phyloP scores from a whole-genome alignment of 768 basidiomycete species.

The Collybia nuda region DNA sequence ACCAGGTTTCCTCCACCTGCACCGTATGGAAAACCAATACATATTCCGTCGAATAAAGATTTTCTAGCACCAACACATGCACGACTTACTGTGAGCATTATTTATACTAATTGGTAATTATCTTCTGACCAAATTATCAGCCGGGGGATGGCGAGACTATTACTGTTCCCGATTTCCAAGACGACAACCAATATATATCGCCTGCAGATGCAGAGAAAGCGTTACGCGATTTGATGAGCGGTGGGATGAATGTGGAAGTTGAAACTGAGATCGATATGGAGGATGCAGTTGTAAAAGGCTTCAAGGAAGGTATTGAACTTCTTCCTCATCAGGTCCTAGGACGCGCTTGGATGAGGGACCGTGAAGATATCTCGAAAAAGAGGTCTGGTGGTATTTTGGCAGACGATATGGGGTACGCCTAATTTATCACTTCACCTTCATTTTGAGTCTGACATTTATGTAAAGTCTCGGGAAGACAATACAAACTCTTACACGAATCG shows the following conservation, averaged over 20 bases:
- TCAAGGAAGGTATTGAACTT: conserved; percentile 65
- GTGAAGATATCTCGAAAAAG: conserved; percentile 69
- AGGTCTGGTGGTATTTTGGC: conserved; percentile 86
- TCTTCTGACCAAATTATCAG: not conserved
- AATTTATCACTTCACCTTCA: not conserved
- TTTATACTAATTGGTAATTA: not conserved
- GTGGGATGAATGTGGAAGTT: conserved; percentile 59
- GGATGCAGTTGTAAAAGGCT: conserved; percentile 75
- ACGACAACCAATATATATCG: conserved; percentile 31
- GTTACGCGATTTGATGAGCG: conserved; percentile 72
- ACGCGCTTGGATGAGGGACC: conserved; percentile 81
- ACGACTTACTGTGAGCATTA: not conserved
- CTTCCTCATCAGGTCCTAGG: conserved; percentile 90
- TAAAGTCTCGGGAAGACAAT: conserved; percentile 84
- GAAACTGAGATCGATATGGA: conserved; percentile 59
- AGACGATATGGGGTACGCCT: conserved; percentile 85
- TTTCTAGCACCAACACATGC: conserved; percentile 11
- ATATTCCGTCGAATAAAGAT: conserved; percentile 33
- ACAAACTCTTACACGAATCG: conserved; percentile 84
- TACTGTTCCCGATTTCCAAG: conserved; percentile 23
- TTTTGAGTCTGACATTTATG: conserved; percentile 2
- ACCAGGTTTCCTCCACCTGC: conserved; percentile 11
- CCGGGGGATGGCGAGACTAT: conserved; percentile 29
- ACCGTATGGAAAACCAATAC: conserved; percentile 25
- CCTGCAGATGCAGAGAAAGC: conserved; percentile 72